Conservation (phyloP, 345 rosid genomes). For the Heritiera fomes region DNA sequence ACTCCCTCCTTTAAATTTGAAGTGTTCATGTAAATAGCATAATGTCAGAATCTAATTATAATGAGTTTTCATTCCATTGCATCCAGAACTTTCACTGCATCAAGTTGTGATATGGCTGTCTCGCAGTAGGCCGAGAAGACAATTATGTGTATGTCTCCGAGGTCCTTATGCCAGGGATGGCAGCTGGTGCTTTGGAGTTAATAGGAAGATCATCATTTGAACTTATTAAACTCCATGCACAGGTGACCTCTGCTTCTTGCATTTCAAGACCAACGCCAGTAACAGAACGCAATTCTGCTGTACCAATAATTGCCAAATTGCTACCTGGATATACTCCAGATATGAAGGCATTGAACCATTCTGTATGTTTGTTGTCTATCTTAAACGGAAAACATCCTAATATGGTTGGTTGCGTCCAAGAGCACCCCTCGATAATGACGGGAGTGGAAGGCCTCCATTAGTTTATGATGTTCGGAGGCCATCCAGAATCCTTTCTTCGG, state of each 20-base stretch:
- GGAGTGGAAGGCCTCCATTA: slow-evolving; percentile 86
- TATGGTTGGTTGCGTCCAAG: slow-evolving; percentile 65
- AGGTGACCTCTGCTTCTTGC: slow-evolving; percentile 73
- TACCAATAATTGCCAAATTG: slow-evolving; percentile 50
- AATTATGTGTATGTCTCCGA: slow-evolving; percentile 61
- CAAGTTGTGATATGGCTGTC: neutral
- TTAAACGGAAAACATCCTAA: slow-evolving; percentile 65
- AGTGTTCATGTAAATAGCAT: no score
- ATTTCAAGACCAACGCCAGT: slow-evolving; percentile 37
- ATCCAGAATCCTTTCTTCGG: slow-evolving; percentile 63
- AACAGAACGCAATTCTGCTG: slow-evolving; percentile 31
- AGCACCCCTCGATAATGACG: slow-evolving; percentile 97
- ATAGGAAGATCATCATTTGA: slow-evolving; percentile 74
- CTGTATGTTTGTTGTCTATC: slow-evolving; percentile 69
- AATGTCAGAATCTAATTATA: no score
- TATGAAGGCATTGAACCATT: slow-evolving; percentile 56
- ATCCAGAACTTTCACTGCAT: neutral
- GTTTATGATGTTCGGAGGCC: slow-evolving; percentile 65
- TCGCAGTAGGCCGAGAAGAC: slow-evolving; percentile 83
- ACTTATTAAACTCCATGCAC: slow-evolving; percentile 72
- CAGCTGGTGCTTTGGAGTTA: slow-evolving; percentile 80
- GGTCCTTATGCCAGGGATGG: slow-evolving; percentile 79
- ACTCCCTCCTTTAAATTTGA: no score
- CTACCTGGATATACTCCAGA: slow-evolving; percentile 66
- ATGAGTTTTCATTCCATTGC: neutral